Evolutionary conservation across 2,329 filamentous ascomycete genomes (phyloP).

Genomic region (Diaporthe sp.): DNA sequence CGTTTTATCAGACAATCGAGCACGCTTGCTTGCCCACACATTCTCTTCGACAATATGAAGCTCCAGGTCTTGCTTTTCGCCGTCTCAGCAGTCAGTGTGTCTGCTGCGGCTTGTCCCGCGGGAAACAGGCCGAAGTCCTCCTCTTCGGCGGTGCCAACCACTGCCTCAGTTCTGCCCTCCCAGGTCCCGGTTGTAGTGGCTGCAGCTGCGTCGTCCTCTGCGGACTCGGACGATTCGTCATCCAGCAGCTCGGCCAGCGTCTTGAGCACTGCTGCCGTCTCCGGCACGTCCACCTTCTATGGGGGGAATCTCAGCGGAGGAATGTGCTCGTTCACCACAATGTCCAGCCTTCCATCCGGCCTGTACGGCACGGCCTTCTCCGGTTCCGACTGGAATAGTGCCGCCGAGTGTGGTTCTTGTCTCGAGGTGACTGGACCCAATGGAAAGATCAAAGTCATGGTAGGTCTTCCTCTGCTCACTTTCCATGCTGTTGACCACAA

Average conservation of each 20-base stretch:
- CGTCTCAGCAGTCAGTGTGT: conserved; percentile 26
- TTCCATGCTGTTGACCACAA: conserved; percentile 3
- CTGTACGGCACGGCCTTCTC: conserved; percentile 74
- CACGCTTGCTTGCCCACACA: background rate
- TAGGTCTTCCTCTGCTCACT: conserved; percentile 47
- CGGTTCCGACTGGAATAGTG: conserved; percentile 66
- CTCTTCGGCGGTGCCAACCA: background rate
- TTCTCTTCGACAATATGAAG: conserved; percentile 33
- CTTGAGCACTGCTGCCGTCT: conserved; percentile 36
- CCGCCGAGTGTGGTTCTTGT: conserved; percentile 72
- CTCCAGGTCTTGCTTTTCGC: conserved; percentile 34
- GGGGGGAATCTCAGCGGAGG: conserved; percentile 70
- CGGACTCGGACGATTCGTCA: conserved; percentile 8
- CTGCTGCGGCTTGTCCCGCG: conserved; percentile 23
- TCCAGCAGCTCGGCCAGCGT: background rate
- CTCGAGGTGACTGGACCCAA: conserved; percentile 69
- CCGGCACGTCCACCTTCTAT: conserved; percentile 64
- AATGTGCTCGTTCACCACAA: conserved; percentile 73
- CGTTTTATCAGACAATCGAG: background rate
- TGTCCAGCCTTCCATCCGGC: conserved; percentile 67
- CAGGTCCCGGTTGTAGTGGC: background rate
- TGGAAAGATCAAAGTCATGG: conserved; percentile 75
- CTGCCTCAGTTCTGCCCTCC: background rate
- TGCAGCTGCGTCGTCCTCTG: background rate
- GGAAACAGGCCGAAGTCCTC: conserved; percentile 23